phyloP scores from a whole-genome alignment of 768 basidiomycete species.

The Filobasidium wieringae region DNA sequence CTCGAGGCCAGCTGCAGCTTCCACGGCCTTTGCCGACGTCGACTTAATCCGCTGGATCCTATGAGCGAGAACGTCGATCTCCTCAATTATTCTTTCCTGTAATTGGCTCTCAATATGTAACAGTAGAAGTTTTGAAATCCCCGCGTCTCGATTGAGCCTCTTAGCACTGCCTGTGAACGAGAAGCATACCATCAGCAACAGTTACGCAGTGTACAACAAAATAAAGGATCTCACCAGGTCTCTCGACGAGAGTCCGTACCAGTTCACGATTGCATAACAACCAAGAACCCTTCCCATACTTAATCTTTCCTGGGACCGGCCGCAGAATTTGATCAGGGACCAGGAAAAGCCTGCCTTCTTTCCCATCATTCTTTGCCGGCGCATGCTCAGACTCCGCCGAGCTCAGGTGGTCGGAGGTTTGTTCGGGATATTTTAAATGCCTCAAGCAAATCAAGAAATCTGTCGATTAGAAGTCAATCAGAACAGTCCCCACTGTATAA shows the following conservation, averaged over 20 bases:
- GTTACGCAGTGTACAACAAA: not conserved
- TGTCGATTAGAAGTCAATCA: not conserved
- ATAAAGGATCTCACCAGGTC: not conserved
- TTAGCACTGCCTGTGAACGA: not conserved
- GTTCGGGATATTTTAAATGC: not conserved
- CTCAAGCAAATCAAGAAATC: conserved; percentile 9
- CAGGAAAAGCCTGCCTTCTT: not conserved
- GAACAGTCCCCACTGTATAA: not conserved
- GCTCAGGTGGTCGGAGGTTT: not conserved
- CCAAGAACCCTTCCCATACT: not conserved
- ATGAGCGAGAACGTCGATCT: not conserved
- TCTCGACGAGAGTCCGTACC: not conserved
- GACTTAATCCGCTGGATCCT: too few relatives aligned
- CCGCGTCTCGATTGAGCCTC: not conserved
- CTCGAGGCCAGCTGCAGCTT: too few relatives aligned
- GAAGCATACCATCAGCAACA: not conserved
- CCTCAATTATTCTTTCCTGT: not conserved
- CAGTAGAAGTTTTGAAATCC: not conserved
- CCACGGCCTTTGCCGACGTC: too few relatives aligned
- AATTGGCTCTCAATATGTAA: not conserved
- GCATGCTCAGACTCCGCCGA: not conserved
- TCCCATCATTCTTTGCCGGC: not conserved
- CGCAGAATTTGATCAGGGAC: not conserved
- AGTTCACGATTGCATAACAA: not conserved
- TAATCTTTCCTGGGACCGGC: not conserved